Conservation (phyloP, 2,329 filamentous ascomycete genomes). For the Aspergillus tubingensis region DNA sequence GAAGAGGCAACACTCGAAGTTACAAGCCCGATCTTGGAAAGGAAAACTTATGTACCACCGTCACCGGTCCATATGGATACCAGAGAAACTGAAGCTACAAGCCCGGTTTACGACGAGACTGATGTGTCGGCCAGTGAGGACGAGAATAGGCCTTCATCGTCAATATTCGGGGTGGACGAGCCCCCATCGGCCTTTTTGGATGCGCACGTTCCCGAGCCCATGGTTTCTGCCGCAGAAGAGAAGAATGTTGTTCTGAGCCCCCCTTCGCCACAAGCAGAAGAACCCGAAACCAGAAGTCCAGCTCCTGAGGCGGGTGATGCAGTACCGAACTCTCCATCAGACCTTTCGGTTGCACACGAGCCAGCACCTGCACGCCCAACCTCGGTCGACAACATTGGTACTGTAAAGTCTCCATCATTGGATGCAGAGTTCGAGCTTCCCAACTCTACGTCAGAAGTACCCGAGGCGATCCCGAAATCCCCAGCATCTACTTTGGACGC, state of each 20-base stretch:
- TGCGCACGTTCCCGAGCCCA: neutral
- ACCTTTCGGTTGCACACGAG: conserved; percentile 9
- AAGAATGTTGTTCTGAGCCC: neutral
- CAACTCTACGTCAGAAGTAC: neutral
- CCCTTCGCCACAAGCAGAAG: neutral
- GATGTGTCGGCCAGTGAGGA: neutral
- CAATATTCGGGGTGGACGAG: neutral
- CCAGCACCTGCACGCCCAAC: neutral
- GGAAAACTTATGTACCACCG: neutral
- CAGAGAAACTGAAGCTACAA: neutral
- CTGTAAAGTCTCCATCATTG: neutral
- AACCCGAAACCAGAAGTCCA: neutral
- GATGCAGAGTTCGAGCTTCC: neutral
- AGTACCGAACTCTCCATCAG: neutral
- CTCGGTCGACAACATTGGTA: neutral
- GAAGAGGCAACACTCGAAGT: neutral
- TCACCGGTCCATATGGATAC: neutral
- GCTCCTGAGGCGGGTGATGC: neutral
- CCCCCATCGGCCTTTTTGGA: neutral
- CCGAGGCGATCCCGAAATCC: neutral
- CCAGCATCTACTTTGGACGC: conserved; percentile 10
- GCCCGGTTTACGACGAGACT: neutral
- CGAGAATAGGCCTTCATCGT: neutral
- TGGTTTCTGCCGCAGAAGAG: neutral
- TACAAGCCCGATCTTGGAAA: neutral